A percentile compares a stretch with the other conserved stretches of the same genome.
Conservation (phyloP, 345 rosid genomes). For the Melaleuca alternifolia region DNA sequence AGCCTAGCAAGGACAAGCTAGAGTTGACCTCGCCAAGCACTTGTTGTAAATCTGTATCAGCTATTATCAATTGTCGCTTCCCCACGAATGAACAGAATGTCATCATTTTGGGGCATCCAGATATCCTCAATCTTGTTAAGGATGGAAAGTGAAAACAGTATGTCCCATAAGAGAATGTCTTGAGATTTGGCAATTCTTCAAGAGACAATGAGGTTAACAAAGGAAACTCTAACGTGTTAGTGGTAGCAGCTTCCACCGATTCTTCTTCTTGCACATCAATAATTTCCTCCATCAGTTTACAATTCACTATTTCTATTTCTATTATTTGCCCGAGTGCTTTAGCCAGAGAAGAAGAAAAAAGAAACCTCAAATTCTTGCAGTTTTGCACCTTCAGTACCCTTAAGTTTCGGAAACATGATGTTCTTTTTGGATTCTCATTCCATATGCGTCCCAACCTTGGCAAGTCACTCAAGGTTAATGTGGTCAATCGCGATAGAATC, state of each 20-base stretch:
- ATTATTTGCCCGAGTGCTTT: background rate
- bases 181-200: background rate
- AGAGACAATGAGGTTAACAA: background rate
- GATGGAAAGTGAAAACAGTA: fast-evolving
- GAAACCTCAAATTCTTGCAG: background rate
- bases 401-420: background rate
- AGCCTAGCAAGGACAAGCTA: background rate
- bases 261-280: background rate
- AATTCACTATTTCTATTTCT: background rate
- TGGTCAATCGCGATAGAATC: background rate
- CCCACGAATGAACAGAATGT: background rate
- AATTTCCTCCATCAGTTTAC: background rate
- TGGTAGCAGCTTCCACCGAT: fast-evolving
- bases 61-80: fast-evolving
- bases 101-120: background rate
- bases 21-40: background rate
- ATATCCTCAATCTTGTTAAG: background rate
- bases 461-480: background rate
- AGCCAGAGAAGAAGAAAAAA: background rate
- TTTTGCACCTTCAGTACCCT: background rate
- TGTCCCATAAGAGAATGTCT: background rate
- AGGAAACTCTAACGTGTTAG: fast-evolving
- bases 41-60: background rate
- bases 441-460: background rate
- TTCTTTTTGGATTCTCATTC: background rate